Conservation (phyloP, 2,329 filamentous ascomycete species). For the Tolypocladium album region DNA sequence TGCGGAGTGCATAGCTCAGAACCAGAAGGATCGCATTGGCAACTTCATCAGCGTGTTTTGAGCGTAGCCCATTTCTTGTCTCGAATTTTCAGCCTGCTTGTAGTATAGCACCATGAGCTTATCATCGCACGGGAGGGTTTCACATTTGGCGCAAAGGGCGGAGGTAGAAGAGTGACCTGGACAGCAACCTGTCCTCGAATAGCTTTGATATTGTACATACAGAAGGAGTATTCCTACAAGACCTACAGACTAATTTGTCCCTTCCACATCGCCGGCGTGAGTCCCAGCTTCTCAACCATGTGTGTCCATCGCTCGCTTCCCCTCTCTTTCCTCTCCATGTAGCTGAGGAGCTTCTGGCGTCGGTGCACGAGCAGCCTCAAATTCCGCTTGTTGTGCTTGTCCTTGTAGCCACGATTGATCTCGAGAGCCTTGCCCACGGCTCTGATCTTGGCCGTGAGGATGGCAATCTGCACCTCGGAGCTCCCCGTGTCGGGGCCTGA, state of each 20-base stretch:
- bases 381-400: conserved; percentile 92
- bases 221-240: conserved; percentile 31
- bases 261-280: conserved; percentile 84
- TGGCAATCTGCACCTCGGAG: conserved; percentile 94
- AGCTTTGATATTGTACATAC: conserved; percentile 38
- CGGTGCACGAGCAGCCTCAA: conserved; percentile 76
- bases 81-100: conserved; percentile 22
- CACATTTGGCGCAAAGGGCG: conserved; percentile 20
- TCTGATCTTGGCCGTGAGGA: conserved; percentile 88
- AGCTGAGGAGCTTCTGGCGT: conserved; percentile 78
- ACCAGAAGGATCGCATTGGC: conserved; percentile 96
- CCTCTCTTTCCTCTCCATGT: conserved; percentile 80
- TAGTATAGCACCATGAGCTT: conserved; percentile 30
- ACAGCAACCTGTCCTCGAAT: conserved; percentile 13
- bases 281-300: conserved; percentile 70
- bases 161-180: conserved; percentile 8
- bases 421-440: conserved; percentile 64
- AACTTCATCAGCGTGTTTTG: conserved; percentile 99
- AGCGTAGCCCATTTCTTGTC: conserved; percentile 14
- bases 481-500: conserved; percentile 90
- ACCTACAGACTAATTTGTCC: conserved; percentile 56
- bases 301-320: conserved; percentile 86
- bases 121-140: conserved; percentile 24
- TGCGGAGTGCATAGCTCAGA: conserved; percentile 97
- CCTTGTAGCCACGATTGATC: conserved; percentile 59